Percentiles rank a stretch among this genome's conserved stretches.
Evolutionary conservation across 441 rosid genomes (phyloP).

Genomic region (Macaranga tanarius): DNA sequence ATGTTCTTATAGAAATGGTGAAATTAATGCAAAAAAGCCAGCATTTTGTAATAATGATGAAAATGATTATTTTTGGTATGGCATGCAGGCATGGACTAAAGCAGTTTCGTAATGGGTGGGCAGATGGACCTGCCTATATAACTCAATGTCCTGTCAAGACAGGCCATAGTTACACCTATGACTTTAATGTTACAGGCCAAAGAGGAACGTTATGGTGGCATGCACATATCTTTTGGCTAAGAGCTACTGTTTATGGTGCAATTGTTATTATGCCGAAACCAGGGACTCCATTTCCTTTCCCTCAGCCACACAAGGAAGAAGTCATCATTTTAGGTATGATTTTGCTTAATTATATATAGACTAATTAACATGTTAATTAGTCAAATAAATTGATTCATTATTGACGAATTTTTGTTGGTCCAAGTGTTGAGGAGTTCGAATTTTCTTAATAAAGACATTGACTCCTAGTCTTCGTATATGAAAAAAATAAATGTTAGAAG

Average conservation of each 20-base stretch:
- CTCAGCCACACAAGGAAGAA: slow-evolving; percentile 54
- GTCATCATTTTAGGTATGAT: slow-evolving; percentile 43
- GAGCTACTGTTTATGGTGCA: slow-evolving; percentile 89
- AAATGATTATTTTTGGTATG: neutral
- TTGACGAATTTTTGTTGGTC: no score
- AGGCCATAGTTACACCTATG: slow-evolving; percentile 38
- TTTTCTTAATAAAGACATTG: neutral
- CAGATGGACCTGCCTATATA: slow-evolving; percentile 31
- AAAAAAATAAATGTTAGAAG: no score
- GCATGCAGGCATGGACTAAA: slow-evolving; percentile 27
- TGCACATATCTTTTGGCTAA: slow-evolving; percentile 82
- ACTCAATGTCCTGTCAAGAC: slow-evolving; percentile 25
- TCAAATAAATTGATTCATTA: no score
- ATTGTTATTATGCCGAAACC: slow-evolving; percentile 57
- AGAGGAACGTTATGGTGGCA: slow-evolving; percentile 95
- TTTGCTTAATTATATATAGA: neutral
- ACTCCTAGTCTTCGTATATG: no score
- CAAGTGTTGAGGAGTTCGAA: no score
- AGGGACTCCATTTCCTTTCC: slow-evolving; percentile 62
- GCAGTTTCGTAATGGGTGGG: slow-evolving; percentile 27
- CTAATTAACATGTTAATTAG: neutral
- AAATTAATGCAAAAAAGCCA: neutral
- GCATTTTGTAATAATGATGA: neutral
- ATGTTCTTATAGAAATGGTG: neutral
- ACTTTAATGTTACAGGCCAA: slow-evolving; percentile 66